These are phyloP conservation scores for Grigorovia transvaalensis DNA, from an alignment of 805 yeast genomes.

Conservation along the genomic window DNA sequence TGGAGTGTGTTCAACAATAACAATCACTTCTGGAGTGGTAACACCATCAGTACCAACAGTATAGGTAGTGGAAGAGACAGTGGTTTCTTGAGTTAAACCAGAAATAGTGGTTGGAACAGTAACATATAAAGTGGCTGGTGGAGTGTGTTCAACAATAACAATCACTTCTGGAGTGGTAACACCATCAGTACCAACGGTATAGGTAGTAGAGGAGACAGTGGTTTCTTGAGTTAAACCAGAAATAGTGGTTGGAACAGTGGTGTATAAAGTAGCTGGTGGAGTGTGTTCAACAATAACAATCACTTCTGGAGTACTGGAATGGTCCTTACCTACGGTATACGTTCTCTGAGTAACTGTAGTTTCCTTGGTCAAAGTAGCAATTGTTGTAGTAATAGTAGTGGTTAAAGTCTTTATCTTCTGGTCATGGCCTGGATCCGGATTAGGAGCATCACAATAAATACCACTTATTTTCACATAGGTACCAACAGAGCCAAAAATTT, in stretches of 20 bases:
- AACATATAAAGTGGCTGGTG: neutral
- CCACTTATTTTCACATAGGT: neutral
- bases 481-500: neutral
- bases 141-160: conserved; percentile 2
- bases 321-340: neutral
- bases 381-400: neutral
- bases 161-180: conserved; percentile 1
- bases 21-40: conserved; percentile 1
- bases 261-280: neutral
- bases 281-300: conserved; percentile 3
- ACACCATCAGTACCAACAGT: conserved; percentile 2
- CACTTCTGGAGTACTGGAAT: conserved; percentile 1
- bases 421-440: no score
- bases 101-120: neutral
- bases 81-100: neutral
- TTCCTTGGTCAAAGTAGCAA: neutral
- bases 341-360: neutral
- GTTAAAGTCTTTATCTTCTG: no score
- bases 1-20: conserved; percentile 3
- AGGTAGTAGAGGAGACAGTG: neutral
- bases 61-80: neutral
- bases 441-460: neutral
- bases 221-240: neutral
- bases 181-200: conserved; percentile 2
- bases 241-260: neutral